Evolutionary conservation across 805 yeast genomes (phyloP), one percentile per base, ranked within the genome.

Genomic region (Teunomyces funiuensis): DNA sequence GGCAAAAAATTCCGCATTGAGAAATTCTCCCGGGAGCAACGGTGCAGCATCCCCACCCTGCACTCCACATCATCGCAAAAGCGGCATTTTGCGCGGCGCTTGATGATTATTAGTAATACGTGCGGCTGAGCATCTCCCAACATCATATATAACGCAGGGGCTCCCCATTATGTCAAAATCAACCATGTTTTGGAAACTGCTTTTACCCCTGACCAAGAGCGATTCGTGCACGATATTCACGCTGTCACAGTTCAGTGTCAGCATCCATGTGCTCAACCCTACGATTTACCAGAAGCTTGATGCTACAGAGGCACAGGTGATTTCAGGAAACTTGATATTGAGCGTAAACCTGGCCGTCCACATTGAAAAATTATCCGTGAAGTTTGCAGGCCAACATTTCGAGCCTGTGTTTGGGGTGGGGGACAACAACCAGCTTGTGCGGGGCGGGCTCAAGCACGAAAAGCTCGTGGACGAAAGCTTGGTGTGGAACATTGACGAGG

Each of bases 221-320:
- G 25, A 22, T 7, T 22, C 25, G 9, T 22, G 25, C 9, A 7
- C 25, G 11, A 22, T 22, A 3, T 22, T 5, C 25, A 22, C 25
- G 25, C 10, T 11, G 9, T 22, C 25, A 3, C 5, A 6, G 25
- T 22, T 22, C 25, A 22, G 25, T 6, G 11, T 22, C 25, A 22
- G 25, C 10, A 11, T 45, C 17, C 19, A 39, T 9, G 28, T 48
- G n/a, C 14, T 41, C 14, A 44, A 38, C 28, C 38, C 39, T 8
- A 37, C 30, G 10, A n/a, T 49, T 4, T 46, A 44, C 29, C 49
- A 44, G 18, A 33, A 36, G 19, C 23, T 11, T 8, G 22, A 6
- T 6, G 10, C 10, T n/a, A 17, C 25, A 5, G 34, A 31, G 10
- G 15, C 23, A 3, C 34, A 31, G 25, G 25, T 31, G 25, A 15